Conservation (phyloP, 805 yeast species). For the Candida sonorensis region DNA sequence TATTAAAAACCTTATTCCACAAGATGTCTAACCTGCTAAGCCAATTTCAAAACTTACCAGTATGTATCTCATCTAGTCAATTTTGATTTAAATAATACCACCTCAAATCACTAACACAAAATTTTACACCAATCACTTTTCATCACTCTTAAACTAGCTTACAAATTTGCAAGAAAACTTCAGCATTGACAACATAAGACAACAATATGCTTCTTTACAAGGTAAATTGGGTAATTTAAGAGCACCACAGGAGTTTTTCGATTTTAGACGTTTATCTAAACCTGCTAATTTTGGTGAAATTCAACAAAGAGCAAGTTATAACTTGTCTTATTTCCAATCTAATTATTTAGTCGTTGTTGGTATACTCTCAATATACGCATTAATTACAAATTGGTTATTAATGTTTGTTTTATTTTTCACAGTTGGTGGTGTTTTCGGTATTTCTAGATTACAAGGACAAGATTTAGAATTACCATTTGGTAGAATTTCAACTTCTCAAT, state of each 20-base stretch:
- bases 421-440: conserved; percentile 69
- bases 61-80: conserved; percentile 22
- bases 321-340: conserved; percentile 79
- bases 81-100: background rate
- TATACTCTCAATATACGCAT: conserved; percentile 72
- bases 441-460: conserved; percentile 71
- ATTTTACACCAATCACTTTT: too few species aligned
- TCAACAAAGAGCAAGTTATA: conserved; percentile 83
- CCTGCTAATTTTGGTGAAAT: conserved; percentile 86
- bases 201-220: conserved; percentile 42
- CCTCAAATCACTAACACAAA: conserved; percentile 10
- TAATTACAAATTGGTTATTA: conserved; percentile 77
- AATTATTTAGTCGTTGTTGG: conserved; percentile 75
- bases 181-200: conserved; percentile 40
- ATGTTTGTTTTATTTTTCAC: conserved; percentile 77
- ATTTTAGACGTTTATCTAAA: conserved; percentile 79
- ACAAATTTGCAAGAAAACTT: conserved; percentile 40
- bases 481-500: conserved; percentile 69
- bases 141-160: conserved; percentile 22
- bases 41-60: conserved; percentile 33
- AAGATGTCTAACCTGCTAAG: conserved; percentile 24
- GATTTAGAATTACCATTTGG: conserved; percentile 77
- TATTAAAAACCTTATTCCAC: too few species aligned
- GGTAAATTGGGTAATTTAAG: conserved; percentile 62
- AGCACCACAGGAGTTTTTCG: conserved; percentile 93